A percentile compares a stretch with the other conserved stretches of the same genome.
Evolutionary conservation across 2,329 filamentous ascomycete genomes (phyloP).

Genomic region (Neonectria hederae): DNA sequence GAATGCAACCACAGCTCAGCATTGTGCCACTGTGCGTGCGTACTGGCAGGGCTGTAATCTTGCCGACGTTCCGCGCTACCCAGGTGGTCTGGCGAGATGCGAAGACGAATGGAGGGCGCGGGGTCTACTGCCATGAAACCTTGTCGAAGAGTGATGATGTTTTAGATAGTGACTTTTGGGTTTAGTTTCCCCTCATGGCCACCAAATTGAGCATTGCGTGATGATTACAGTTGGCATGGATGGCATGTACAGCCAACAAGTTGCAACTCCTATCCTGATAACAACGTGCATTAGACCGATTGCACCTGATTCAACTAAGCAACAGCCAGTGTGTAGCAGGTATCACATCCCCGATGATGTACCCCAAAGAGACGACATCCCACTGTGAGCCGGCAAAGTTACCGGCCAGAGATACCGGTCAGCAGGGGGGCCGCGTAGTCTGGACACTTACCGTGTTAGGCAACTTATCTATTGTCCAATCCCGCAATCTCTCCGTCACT

Average conservation of each 20-base stretch:
- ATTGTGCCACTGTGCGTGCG: conserved; percentile 47
- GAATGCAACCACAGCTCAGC: conserved; percentile 43
- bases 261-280: not conserved
- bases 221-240: not conserved
- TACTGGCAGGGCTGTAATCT: conserved; percentile 52
- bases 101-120: conserved; percentile 46
- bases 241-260: not conserved
- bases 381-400: too few relatives aligned
- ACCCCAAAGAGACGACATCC: too few relatives aligned
- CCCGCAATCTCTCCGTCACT: not conserved
- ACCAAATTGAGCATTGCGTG: too few relatives aligned
- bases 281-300: not conserved
- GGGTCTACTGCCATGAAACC: conserved; percentile 26
- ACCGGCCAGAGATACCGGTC: not conserved
- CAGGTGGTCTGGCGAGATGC: conserved; percentile 42
- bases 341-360: too few relatives aligned
- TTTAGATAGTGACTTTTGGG: not conserved
- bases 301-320: too few relatives aligned
- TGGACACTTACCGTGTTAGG: not conserved
- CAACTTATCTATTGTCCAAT: not conserved
- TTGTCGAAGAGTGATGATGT: not conserved
- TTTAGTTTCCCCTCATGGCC: not conserved
- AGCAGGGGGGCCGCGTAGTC: too few relatives aligned
- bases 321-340: too few relatives aligned
- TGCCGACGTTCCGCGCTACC: conserved; percentile 51